These are phyloP conservation scores for Alternaria arbusti DNA, from an alignment of 2,329 filamentous ascomycete genomes.

Conservation along the genomic window DNA sequence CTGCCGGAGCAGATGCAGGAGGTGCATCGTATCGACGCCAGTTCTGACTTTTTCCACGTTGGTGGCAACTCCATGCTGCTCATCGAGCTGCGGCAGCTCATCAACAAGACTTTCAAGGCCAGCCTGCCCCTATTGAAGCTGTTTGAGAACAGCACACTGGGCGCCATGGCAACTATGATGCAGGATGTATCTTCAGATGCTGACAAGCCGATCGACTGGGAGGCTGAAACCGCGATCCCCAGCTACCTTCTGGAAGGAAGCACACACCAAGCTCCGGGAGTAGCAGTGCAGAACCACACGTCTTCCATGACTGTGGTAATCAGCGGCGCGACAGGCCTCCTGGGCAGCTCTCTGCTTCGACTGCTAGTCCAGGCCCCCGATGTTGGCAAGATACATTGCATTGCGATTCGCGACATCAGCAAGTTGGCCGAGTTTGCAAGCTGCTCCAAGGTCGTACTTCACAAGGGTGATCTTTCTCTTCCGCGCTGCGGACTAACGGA, in stretches of 20 bases:
- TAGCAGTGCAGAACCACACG: neutral
- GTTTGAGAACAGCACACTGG: slow-evolving; percentile 48
- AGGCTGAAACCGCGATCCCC: slow-evolving; percentile 38
- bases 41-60: slow-evolving; percentile 51
- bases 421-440: neutral
- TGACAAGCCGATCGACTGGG: slow-evolving; percentile 47
- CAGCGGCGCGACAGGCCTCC: neutral
- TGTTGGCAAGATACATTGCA: neutral
- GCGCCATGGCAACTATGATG: slow-evolving; percentile 46
- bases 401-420: neutral
- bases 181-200: neutral
- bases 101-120: slow-evolving; percentile 44
- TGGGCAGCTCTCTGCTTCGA: neutral
- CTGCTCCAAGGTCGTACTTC: neutral
- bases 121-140: slow-evolving; percentile 47
- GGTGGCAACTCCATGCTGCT: slow-evolving; percentile 54
- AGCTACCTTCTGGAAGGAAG: neutral
- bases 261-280: neutral
- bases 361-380: neutral
- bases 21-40: neutral
- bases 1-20: neutral
- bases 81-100: slow-evolving; percentile 46
- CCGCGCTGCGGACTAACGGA: neutral
- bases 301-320: neutral
- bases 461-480: neutral